Percentiles rank a stretch among this genome's conserved stretches.
phyloP scores from a whole-genome alignment of 257 asterid species.

The Rauvolfia tetraphylla region DNA sequence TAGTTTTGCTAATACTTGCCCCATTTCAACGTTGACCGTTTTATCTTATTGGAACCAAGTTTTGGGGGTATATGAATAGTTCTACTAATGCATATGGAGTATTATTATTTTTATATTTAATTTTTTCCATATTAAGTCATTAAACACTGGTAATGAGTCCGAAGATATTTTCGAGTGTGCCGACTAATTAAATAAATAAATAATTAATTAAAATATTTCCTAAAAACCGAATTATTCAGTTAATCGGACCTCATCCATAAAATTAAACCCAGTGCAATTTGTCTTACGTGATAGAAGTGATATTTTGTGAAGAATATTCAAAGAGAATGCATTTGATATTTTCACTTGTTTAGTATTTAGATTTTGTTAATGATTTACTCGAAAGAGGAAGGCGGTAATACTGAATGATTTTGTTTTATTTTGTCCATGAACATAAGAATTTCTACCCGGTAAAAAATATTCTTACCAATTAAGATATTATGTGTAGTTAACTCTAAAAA shows the following conservation, averaged over 20 bases:
- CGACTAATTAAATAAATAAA: background rate
- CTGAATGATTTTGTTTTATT: too few species aligned
- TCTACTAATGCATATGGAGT: background rate
- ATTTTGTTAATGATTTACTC: too few species aligned
- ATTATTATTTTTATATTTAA: too few species aligned
- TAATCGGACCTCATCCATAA: background rate
- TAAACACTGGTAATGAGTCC: background rate
- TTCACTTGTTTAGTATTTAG: too few species aligned
- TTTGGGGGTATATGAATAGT: too few species aligned
- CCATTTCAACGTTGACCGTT: background rate
- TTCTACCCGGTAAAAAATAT: too few species aligned
- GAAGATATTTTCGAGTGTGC: background rate
- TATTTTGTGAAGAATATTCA: too few species aligned
- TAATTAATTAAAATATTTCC: background rate
- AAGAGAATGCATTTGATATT: too few species aligned
- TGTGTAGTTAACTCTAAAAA: too few species aligned
- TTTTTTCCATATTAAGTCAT: background rate
- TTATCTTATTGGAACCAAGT: background rate
- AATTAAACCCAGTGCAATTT: background rate
- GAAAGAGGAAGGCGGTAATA: too few species aligned
- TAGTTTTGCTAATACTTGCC: background rate
- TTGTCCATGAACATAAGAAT: too few species aligned
- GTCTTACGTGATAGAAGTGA: background rate
- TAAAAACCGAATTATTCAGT: background rate
- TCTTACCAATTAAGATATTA: too few species aligned